phyloP scores from a whole-genome alignment of 768 basidiomycete species.

The Astraeus odoratus region DNA sequence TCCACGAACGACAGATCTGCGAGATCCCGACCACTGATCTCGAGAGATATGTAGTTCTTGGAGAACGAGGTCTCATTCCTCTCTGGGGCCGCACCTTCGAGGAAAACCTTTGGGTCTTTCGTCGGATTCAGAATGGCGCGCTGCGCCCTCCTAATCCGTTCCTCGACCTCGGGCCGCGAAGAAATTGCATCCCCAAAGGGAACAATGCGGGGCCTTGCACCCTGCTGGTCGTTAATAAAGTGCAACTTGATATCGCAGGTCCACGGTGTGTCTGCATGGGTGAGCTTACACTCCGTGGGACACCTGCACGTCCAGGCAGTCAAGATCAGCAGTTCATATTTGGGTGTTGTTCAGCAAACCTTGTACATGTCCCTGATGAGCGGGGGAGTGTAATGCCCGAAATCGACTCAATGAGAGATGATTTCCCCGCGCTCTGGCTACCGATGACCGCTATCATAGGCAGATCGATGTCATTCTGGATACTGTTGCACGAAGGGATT shows the following conservation, averaged over 20 bases:
- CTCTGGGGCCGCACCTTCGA: constrained; percentile 9
- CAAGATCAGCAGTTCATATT: neutral
- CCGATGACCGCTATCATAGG: constrained; percentile 48
- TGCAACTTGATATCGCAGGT: constrained; percentile 38
- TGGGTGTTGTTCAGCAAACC: neutral
- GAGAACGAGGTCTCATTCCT: constrained; percentile 26
- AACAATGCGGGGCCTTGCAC: constrained; percentile 20
- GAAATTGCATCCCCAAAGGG: constrained; percentile 38
- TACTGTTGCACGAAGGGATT: constrained; percentile 15
- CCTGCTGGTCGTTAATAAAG: constrained; percentile 29
- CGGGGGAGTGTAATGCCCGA: constrained; percentile 31
- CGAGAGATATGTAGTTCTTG: constrained; percentile 36
- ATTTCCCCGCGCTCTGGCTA: constrained; percentile 47
- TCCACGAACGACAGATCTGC: constrained; percentile 36
- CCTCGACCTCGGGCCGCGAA: constrained; percentile 39
- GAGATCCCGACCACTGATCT: constrained; percentile 31
- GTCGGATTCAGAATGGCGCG: constrained; percentile 47
- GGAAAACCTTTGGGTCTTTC: constrained; percentile 19
- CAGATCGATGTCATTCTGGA: constrained; percentile 40
- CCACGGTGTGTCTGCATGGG: constrained; percentile 21
- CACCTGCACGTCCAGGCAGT: constrained; percentile 15
- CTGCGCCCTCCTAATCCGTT: constrained; percentile 53
- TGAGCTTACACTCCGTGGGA: constrained; percentile 32
- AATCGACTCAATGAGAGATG: constrained; percentile 44
- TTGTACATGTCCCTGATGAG: neutral